phyloP scores from a whole-genome alignment of 2,329 filamentous ascomycete genomes.

The Penicillium sp. region DNA sequence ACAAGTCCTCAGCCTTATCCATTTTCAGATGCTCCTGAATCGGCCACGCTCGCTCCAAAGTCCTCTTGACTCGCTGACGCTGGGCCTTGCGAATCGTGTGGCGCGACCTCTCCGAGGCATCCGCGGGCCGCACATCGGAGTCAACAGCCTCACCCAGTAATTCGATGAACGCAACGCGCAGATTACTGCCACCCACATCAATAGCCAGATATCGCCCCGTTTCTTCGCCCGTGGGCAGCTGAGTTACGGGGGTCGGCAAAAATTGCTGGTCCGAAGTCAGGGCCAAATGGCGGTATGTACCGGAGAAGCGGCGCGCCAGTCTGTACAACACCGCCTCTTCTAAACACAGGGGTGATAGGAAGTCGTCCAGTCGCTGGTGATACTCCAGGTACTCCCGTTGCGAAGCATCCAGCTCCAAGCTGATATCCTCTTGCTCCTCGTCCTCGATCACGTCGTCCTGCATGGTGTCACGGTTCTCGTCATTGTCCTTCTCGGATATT shows the following conservation, averaged over 20 bases:
- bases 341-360: slow-evolving; percentile 41
- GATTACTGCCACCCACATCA: slow-evolving; percentile 57
- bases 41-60: slow-evolving; percentile 53
- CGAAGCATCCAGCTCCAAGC: slow-evolving; percentile 28
- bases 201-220: slow-evolving; percentile 56
- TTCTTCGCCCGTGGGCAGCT: slow-evolving; percentile 51
- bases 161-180: slow-evolving; percentile 58
- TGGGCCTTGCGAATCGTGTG: slow-evolving; percentile 48
- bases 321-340: slow-evolving; percentile 46
- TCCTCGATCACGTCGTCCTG: slow-evolving; percentile 32
- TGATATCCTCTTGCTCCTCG: slow-evolving; percentile 36
- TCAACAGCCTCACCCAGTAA: slow-evolving; percentile 46
- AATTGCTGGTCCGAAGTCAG: slow-evolving; percentile 48
- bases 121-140: slow-evolving; percentile 30
- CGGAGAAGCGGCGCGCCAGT: slow-evolving; percentile 47
- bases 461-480: slow-evolving; percentile 30
- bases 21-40: slow-evolving; percentile 56
- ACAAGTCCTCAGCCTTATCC: slow-evolving; percentile 71
- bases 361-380: slow-evolving; percentile 39
- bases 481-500: slow-evolving; percentile 24
- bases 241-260: slow-evolving; percentile 48
- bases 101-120: slow-evolving; percentile 39
- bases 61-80: slow-evolving; percentile 47
- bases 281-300: slow-evolving; percentile 45
- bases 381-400: slow-evolving; percentile 31